Percentiles rank a stretch among this genome's conserved stretches.
Conservation (phyloP, 2,329 filamentous ascomycete genomes). For the Trichocomaceae sp. region DNA sequence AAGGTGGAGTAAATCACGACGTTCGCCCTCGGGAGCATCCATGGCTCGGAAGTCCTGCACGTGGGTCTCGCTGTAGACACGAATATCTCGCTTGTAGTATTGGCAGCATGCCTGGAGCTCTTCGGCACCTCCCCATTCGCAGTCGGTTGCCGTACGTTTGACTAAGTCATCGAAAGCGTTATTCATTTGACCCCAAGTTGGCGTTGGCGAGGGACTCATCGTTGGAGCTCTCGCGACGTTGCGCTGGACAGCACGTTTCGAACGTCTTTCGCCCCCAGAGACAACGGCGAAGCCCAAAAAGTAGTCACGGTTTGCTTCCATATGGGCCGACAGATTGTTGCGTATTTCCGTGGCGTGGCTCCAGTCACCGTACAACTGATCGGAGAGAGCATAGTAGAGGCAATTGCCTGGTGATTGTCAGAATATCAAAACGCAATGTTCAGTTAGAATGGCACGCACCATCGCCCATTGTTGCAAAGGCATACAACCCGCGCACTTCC, state of each 20-base stretch:
- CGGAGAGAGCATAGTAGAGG: constrained; percentile 61
- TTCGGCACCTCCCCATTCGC: constrained; percentile 60
- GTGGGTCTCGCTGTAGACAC: constrained; percentile 48
- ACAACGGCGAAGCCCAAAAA: constrained; percentile 58
- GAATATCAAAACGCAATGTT: not conserved
- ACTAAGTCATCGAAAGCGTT: constrained; percentile 55
- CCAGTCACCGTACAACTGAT: constrained; percentile 59
- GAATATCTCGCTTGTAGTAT: constrained; percentile 55
- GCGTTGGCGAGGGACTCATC: constrained; percentile 36
- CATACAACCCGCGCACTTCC: constrained; percentile 52
- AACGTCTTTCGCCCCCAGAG: constrained; percentile 51
- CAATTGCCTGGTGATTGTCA: constrained; percentile 52
- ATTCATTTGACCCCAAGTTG: constrained; percentile 51
- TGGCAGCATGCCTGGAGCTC: constrained; percentile 61
- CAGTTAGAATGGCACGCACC: constrained; percentile 42
- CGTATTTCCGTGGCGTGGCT: constrained; percentile 54
- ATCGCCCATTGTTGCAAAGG: constrained; percentile 54
- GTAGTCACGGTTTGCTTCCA: constrained; percentile 53
- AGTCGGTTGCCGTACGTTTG: constrained; percentile 52
- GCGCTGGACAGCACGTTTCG: constrained; percentile 47
- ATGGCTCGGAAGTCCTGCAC: constrained; percentile 42
- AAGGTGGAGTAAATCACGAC: constrained; percentile 46
- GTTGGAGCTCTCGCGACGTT: not conserved
- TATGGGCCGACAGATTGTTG: constrained; percentile 53
- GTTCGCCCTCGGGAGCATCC: constrained; percentile 31